Conservation (phyloP, 306 rosid genomes). For the Trifolium fragiferum region DNA sequence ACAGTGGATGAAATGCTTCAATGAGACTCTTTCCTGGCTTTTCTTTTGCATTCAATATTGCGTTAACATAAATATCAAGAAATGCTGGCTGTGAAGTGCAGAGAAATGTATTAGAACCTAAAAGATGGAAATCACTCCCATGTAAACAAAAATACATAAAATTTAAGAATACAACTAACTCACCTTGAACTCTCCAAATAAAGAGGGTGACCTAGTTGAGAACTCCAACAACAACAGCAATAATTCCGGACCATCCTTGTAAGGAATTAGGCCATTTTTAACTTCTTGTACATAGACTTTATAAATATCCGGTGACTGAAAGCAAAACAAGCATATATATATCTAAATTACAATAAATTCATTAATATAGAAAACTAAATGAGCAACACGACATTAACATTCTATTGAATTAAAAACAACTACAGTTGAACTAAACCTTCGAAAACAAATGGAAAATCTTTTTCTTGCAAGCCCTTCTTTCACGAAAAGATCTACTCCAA, state of each 20-base stretch:
- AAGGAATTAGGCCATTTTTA: slow-evolving; percentile 63
- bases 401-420: slow-evolving; percentile 5
- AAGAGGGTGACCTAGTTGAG: slow-evolving; percentile 57
- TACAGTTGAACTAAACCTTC: slow-evolving; percentile 60
- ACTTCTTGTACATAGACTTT: slow-evolving; percentile 72
- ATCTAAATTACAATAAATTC: slow-evolving; percentile 13
- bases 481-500: slow-evolving; percentile 66
- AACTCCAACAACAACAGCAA: slow-evolving; percentile 73
- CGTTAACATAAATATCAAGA: slow-evolving; percentile 86
- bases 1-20: slow-evolving; percentile 86
- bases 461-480: slow-evolving; percentile 68
- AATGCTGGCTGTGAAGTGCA: slow-evolving; percentile 65
- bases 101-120: slow-evolving; percentile 35
- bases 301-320: slow-evolving; percentile 69
- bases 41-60: slow-evolving; percentile 78
- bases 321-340: slow-evolving; percentile 35
- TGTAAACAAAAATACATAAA: background rate
- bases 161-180: slow-evolving; percentile 40
- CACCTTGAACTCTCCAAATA: slow-evolving; percentile 74
- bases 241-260: slow-evolving; percentile 79
- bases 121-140: slow-evolving; percentile 28
- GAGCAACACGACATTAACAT: slow-evolving; percentile 9
- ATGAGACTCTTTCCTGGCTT: slow-evolving; percentile 75
- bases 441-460: slow-evolving; percentile 69
- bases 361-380: slow-evolving; percentile 23